Evolutionary conservation across 2,329 filamentous ascomycete species (phyloP).

Genomic region (Ophiostoma fasciatum): DNA sequence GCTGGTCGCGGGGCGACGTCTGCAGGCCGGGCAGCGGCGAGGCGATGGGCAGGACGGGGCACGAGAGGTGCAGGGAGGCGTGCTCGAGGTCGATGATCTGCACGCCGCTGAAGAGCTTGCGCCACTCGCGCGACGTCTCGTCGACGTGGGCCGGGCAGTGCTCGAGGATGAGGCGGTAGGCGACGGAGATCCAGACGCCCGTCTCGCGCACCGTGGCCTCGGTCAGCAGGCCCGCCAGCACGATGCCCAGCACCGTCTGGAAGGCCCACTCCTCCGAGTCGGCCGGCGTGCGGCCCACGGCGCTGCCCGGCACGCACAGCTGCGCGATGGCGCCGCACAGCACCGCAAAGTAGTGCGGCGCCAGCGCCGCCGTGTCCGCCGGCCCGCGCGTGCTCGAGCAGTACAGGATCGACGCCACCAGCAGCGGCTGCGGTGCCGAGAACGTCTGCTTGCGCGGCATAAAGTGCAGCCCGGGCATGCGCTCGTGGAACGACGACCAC

Average conservation of each 20-base stretch:
- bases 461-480: slow-evolving; percentile 29
- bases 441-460: slow-evolving; percentile 27
- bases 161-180: slow-evolving; percentile 11
- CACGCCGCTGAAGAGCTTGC: slow-evolving; percentile 10
- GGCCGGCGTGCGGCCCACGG: slow-evolving; percentile 5
- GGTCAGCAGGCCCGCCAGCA: slow-evolving; percentile 9
- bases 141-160: slow-evolving; percentile 7
- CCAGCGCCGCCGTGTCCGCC: slow-evolving; percentile 4
- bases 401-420: slow-evolving; percentile 29
- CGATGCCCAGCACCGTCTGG: slow-evolving; percentile 11
- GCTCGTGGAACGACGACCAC: slow-evolving; percentile 22
- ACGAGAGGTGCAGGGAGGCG: slow-evolving; percentile 10
- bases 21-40: slow-evolving; percentile 7
- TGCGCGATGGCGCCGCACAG: slow-evolving; percentile 10
- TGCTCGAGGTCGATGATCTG: slow-evolving; percentile 12
- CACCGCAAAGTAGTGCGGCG: slow-evolving; percentile 10
- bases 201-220: slow-evolving; percentile 8
- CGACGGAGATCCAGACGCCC: slow-evolving; percentile 10
- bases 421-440: slow-evolving; percentile 25
- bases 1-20: slow-evolving; percentile 6
- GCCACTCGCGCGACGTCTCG: slow-evolving; percentile 6
- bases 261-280: slow-evolving; percentile 11
- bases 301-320: slow-evolving; percentile 9
- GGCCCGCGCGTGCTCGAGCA: slow-evolving; percentile 16
- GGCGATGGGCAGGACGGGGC: slow-evolving; percentile 8